Conservation (phyloP, 2,329 filamentous ascomycete species). For the Cadophora malorum region DNA sequence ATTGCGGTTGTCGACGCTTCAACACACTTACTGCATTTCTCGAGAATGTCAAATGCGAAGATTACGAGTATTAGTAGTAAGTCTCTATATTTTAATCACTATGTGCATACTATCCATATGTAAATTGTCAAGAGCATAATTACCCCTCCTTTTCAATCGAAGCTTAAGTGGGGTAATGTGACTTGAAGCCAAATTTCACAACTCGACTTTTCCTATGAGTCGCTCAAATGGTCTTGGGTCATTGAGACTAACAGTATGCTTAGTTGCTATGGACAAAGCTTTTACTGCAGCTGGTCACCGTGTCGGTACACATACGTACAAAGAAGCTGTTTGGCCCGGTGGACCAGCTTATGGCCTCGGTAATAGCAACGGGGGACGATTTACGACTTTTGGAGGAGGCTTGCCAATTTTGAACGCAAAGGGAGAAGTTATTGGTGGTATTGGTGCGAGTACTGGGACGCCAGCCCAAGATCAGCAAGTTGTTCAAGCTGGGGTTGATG, state of each 20-base stretch:
- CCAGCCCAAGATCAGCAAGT: constrained; percentile 61
- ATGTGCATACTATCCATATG: background rate
- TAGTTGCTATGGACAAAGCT: constrained; percentile 51
- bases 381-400: constrained; percentile 60
- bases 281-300: constrained; percentile 63
- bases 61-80: constrained; percentile 37
- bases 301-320: constrained; percentile 57
- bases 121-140: background rate
- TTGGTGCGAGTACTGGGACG: constrained; percentile 61
- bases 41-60: constrained; percentile 40
- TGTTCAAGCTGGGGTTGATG: constrained; percentile 58
- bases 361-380: constrained; percentile 58
- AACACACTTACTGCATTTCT: constrained; percentile 40
- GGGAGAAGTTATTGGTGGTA: constrained; percentile 57
- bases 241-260: background rate
- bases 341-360: constrained; percentile 58
- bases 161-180: constrained; percentile 21
- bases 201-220: background rate
- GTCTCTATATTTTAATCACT: constrained; percentile 5
- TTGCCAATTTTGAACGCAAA: constrained; percentile 54
- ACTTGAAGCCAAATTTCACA: constrained; percentile 3
- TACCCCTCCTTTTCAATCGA: background rate
- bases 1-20: constrained; percentile 42
- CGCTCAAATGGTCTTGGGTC: background rate
- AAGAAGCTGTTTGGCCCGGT: constrained; percentile 59